Evolutionary conservation across 2,329 filamentous ascomycete genomes (phyloP).

Genomic region (Coniochaeta prunicola): DNA sequence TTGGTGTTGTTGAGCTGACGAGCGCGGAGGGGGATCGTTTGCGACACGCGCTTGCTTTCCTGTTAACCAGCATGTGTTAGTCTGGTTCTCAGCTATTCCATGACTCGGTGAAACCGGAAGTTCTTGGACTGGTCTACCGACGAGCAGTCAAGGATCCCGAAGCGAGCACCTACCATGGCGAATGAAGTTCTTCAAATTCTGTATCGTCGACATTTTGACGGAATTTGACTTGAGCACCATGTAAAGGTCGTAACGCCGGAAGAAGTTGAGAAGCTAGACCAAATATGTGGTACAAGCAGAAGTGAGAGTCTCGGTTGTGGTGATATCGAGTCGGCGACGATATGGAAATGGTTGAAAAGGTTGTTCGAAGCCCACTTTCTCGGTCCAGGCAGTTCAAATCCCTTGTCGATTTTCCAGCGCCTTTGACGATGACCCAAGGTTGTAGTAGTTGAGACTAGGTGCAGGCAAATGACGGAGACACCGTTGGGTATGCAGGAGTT

Average conservation of each 20-base stretch:
- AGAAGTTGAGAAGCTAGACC: too few species aligned
- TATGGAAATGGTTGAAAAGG: not conserved
- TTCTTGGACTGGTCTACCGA: not conserved
- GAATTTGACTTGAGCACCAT: not conserved
- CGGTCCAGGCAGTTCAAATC: not conserved
- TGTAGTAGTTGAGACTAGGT: not conserved
- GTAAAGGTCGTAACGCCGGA: not conserved
- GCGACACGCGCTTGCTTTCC: constrained; percentile 79
- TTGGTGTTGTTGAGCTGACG: constrained; percentile 44
- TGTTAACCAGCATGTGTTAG: constrained; percentile 28
- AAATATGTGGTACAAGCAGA: too few species aligned
- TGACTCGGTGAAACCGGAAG: not conserved
- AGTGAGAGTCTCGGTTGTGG: not conserved
- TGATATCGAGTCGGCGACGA: not conserved
- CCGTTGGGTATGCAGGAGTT: not conserved
- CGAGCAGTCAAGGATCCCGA: not conserved
- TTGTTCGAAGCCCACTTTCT: not conserved
- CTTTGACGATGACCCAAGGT: not conserved
- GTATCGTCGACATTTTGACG: constrained; percentile 62
- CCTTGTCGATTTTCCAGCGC: not conserved
- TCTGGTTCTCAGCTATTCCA: not conserved
- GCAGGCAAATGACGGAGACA: not conserved
- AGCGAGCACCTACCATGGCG: constrained; percentile 60
- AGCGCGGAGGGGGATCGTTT: constrained; percentile 38
- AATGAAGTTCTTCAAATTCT: constrained; percentile 97